Evolutionary conservation across 345 rosid genomes (phyloP).

Genomic region (Eucalyptus dawsonii): DNA sequence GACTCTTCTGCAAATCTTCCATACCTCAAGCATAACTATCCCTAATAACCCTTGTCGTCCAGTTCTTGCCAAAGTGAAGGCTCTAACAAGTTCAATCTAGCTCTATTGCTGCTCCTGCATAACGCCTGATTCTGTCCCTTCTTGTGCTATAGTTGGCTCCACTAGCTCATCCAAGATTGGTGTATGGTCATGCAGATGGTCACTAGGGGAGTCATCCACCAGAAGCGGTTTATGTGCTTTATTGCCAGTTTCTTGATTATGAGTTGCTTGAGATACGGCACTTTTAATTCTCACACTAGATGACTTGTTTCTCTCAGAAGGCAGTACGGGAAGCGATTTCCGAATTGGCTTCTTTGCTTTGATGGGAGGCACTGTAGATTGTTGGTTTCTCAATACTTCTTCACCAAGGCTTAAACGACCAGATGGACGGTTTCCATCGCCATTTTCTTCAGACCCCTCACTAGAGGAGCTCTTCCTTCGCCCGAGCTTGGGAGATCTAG

Average conservation of each 20-base stretch:
- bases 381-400: constrained; percentile 17
- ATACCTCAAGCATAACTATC: neutral
- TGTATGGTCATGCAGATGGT: neutral
- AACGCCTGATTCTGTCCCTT: neutral
- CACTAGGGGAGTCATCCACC: neutral
- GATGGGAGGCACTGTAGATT: constrained; percentile 29
- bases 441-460: constrained; percentile 37
- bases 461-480: constrained; percentile 48
- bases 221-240: neutral
- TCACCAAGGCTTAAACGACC: constrained; percentile 66
- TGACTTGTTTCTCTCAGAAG: constrained; percentile 53
- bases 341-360: constrained; percentile 47
- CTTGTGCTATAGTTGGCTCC: neutral
- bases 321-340: constrained; percentile 78
- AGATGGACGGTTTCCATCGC: constrained; percentile 6
- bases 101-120: neutral
- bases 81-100: neutral
- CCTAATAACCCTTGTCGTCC: neutral
- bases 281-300: constrained; percentile 5
- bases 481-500: constrained; percentile 95
- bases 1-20: neutral
- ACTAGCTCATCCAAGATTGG: neutral
- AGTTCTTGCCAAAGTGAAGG: neutral
- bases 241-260: neutral
- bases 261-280: neutral